phyloP scores from a whole-genome alignment of 2,329 filamentous ascomycete species.

The Alternaria infectoria region DNA sequence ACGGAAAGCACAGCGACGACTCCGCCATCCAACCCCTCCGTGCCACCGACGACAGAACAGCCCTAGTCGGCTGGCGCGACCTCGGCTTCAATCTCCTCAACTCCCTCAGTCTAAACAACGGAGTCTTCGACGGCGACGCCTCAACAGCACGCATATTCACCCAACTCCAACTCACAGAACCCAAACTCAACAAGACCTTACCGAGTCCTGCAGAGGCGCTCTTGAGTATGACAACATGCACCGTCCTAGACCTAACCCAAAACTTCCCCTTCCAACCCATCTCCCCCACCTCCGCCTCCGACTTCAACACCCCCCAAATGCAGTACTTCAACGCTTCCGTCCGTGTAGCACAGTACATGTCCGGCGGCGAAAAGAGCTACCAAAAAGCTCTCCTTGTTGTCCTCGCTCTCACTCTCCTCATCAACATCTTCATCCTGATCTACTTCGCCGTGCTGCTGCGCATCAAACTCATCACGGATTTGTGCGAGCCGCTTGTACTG shows the following conservation, averaged over 20 bases:
- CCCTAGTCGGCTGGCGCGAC: slow-evolving; percentile 2
- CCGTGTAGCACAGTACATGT: slow-evolving; percentile 16
- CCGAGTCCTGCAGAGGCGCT: slow-evolving; percentile 6
- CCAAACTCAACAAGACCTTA: slow-evolving; percentile 1
- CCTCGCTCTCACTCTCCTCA: not conserved
- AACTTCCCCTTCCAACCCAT: slow-evolving; percentile 4
- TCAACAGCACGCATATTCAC: slow-evolving; percentile 10
- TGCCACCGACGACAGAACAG: not conserved
- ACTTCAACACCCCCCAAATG: not conserved
- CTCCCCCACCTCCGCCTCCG: not conserved
- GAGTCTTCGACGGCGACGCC: slow-evolving; percentile 11
- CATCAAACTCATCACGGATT: slow-evolving; percentile 9
- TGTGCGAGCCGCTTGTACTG: slow-evolving; percentile 10
- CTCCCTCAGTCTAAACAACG: slow-evolving; percentile 10
- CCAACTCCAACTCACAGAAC: slow-evolving; percentile 3
- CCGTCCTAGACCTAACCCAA: slow-evolving; percentile 5
- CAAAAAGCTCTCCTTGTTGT: slow-evolving; percentile 9
- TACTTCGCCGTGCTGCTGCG: slow-evolving; percentile 7
- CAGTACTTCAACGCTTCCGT: slow-evolving; percentile 11
- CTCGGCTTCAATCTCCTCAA: slow-evolving; percentile 10
- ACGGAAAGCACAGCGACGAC: not conserved
- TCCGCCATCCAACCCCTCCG: not conserved
- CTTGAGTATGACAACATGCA: slow-evolving; percentile 4
- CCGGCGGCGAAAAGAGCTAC: slow-evolving; percentile 7
- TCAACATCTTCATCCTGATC: slow-evolving; percentile 11